These are phyloP conservation scores for Brassica cretica DNA, from an alignment of 345 rosid genomes.

Conservation along the genomic window DNA sequence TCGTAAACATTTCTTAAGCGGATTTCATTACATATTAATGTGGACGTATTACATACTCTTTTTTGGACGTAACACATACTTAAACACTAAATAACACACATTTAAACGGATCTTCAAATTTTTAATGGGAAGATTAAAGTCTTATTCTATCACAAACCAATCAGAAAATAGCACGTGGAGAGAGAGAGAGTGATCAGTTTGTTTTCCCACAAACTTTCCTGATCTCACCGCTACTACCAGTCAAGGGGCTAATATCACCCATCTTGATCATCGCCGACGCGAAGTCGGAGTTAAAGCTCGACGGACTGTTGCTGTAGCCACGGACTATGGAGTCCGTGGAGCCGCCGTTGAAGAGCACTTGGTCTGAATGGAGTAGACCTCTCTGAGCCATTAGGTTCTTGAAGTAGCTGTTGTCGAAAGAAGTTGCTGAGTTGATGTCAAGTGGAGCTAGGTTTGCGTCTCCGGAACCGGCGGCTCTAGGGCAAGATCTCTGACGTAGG, in stretches of 20 bases:
- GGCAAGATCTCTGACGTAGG: slow-evolving; percentile 49
- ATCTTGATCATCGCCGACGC: slow-evolving; percentile 74
- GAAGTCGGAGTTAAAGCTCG: slow-evolving; percentile 62
- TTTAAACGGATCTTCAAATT: neutral
- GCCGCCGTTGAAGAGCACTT: slow-evolving; percentile 69
- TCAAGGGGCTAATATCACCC: slow-evolving; percentile 78
- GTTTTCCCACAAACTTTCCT: slow-evolving; percentile 63
- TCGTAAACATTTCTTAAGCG: neutral
- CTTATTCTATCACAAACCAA: slow-evolving; percentile 18
- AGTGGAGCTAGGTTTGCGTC: slow-evolving; percentile 71
- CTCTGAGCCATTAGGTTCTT: slow-evolving; percentile 56
- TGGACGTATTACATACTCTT: neutral
- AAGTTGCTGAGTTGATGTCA: slow-evolving; percentile 52
- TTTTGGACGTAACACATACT: slow-evolving; percentile 27
- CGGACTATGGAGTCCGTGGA: slow-evolving; percentile 63
- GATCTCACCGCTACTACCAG: slow-evolving; percentile 73
- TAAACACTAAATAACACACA: slow-evolving; percentile 4
- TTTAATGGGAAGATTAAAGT: neutral
- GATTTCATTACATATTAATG: slow-evolving; percentile 18
- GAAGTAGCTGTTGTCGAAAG: slow-evolving; percentile 73
- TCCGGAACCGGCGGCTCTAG: slow-evolving; percentile 49
- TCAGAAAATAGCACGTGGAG: slow-evolving; percentile 8
- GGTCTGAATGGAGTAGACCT: slow-evolving; percentile 84
- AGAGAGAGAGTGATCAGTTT: slow-evolving; percentile 42
- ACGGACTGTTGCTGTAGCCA: slow-evolving; percentile 53